Percentiles rank a stretch among this genome's conserved stretches.
These are phyloP conservation scores for Hydnum rufescens DNA, from an alignment of 768 basidiomycete genomes.

Conservation along the genomic window DNA sequence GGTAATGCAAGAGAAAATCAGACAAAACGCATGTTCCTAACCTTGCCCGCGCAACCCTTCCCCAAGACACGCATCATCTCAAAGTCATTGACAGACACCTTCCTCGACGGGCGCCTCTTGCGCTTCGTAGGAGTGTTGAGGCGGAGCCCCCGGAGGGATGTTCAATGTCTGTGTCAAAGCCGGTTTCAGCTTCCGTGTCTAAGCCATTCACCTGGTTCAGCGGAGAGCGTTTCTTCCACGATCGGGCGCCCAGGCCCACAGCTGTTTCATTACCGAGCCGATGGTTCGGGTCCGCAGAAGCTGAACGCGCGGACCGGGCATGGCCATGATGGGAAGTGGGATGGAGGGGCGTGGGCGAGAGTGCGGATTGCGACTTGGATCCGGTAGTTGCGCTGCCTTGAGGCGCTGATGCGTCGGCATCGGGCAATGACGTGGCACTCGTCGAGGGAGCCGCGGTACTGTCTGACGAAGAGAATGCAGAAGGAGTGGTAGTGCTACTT, in stretches of 20 bases:
- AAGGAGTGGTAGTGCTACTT: neutral
- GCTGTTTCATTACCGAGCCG: conserved; percentile 22
- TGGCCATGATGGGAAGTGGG: neutral
- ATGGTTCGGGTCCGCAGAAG: conserved; percentile 46
- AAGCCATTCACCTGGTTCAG: neutral
- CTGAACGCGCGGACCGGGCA: conserved; percentile 26
- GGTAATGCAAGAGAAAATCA: neutral
- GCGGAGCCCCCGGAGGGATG: neutral
- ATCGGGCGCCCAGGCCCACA: neutral
- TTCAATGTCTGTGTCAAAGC: conserved; percentile 2
- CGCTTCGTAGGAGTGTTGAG: conserved; percentile 30
- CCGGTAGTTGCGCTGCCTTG: neutral
- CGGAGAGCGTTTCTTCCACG: neutral
- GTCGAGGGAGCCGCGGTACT: neutral
- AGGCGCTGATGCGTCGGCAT: neutral
- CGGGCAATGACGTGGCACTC: neutral
- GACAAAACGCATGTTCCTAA: conserved; percentile 21
- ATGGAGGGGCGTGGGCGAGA: neutral
- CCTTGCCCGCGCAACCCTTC: conserved; percentile 95
- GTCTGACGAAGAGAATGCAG: neutral
- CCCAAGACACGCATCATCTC: conserved; percentile 95
- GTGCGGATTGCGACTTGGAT: neutral
- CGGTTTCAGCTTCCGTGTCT: conserved; percentile 2
- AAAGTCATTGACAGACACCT: conserved; percentile 77
- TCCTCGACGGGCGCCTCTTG: conserved; percentile 40